These are phyloP conservation scores for Chara braunii DNA, from an alignment of 139 green algal genomes.

Conservation along the genomic window DNA sequence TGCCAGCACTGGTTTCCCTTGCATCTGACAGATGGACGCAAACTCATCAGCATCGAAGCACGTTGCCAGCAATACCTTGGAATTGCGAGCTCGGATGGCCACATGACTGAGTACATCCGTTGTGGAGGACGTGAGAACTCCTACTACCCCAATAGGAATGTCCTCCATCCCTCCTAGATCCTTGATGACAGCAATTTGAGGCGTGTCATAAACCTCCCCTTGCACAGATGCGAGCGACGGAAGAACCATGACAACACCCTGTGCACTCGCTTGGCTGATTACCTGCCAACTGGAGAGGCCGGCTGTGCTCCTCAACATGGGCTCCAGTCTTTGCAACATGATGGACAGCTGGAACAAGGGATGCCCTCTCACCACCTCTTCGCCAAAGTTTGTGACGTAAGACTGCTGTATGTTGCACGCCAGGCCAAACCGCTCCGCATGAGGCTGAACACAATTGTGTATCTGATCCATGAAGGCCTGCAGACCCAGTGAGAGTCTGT, in stretches of 20 bases:
- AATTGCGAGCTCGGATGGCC: slow-evolving; percentile 71
- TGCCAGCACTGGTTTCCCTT: background rate
- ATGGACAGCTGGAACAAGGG: slow-evolving; percentile 56
- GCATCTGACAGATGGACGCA: background rate
- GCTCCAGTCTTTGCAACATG: slow-evolving; percentile 60
- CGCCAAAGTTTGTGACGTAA: slow-evolving; percentile 78
- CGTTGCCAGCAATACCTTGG: slow-evolving; percentile 32
- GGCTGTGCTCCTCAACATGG: slow-evolving; percentile 49
- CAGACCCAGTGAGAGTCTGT: slow-evolving; percentile 52
- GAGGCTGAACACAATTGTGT: slow-evolving; percentile 56
- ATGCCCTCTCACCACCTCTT: slow-evolving; percentile 79
- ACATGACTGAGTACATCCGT: slow-evolving; percentile 82
- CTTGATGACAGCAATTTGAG: slow-evolving; percentile 1
- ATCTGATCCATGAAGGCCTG: slow-evolving; percentile 58
- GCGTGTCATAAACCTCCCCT: background rate
- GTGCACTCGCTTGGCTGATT: background rate
- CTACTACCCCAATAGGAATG: slow-evolving; percentile 67
- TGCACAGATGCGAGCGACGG: slow-evolving; percentile 15
- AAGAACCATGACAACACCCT: slow-evolving; percentile 13
- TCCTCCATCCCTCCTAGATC: slow-evolving; percentile 73
- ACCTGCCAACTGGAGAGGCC: slow-evolving; percentile 59
- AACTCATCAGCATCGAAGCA: background rate
- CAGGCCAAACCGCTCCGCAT: slow-evolving; percentile 54
- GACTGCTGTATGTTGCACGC: background rate
- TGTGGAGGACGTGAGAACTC: slow-evolving; percentile 59